Conservation (phyloP, 2,329 filamentous ascomycete genomes). For the Periconia sp. region DNA sequence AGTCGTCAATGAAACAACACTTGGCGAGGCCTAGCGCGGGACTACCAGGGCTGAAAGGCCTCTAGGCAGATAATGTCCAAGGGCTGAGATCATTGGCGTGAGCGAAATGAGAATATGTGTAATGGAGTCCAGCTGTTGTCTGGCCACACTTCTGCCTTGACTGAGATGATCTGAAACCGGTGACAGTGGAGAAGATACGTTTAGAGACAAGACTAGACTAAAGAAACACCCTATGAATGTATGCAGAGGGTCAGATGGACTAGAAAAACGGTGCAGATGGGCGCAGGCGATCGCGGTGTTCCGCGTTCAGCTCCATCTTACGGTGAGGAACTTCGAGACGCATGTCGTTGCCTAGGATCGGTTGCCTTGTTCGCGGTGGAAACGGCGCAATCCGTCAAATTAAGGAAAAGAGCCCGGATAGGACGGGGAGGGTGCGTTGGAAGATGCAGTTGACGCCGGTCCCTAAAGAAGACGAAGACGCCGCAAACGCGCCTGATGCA, state of each 20-base stretch:
- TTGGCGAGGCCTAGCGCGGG: slow-evolving; percentile 19
- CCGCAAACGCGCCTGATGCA: no score
- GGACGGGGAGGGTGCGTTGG: not conserved
- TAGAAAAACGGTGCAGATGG: slow-evolving; percentile 14
- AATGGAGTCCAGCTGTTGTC: slow-evolving; percentile 20
- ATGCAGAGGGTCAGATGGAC: slow-evolving; percentile 31
- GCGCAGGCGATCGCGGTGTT: slow-evolving; percentile 18
- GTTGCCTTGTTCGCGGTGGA: slow-evolving; percentile 23
- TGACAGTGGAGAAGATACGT: slow-evolving; percentile 29
- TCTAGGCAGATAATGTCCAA: slow-evolving; percentile 17
- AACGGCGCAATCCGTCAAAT: not conserved
- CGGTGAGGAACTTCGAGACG: slow-evolving; percentile 21
- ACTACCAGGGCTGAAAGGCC: slow-evolving; percentile 14
- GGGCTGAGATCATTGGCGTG: slow-evolving; percentile 15
- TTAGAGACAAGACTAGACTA: not conserved
- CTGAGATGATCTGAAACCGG: slow-evolving; percentile 34
- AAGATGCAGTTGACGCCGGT: not conserved
- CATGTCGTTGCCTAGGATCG: slow-evolving; percentile 33
- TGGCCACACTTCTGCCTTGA: slow-evolving; percentile 36
- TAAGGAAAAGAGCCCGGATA: not conserved
- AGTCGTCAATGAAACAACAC: slow-evolving; percentile 12
- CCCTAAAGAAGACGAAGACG: no score
- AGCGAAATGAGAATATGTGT: slow-evolving; percentile 16
- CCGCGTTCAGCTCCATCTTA: slow-evolving; percentile 34
- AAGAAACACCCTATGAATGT: not conserved